phyloP scores from a whole-genome alignment of 225 moss, liverwort and hornwort genomes.

The Straminergon stramineum region DNA sequence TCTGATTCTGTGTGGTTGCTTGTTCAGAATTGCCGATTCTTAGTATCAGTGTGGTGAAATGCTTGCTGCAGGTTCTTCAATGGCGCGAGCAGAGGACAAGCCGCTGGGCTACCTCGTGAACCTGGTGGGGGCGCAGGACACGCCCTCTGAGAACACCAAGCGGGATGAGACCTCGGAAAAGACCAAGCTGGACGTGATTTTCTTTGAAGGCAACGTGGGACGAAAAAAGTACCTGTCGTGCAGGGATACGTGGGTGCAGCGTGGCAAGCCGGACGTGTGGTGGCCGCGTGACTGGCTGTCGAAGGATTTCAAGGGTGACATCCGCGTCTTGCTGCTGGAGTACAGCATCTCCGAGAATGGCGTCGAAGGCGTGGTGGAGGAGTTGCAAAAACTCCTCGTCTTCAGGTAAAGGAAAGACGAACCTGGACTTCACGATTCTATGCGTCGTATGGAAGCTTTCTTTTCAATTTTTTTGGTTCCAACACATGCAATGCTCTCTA shows the following conservation, averaged over 20 bases:
- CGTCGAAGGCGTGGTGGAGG: constrained; percentile 13
- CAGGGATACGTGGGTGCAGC: constrained; percentile 33
- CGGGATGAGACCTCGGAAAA: neutral
- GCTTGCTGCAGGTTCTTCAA: neutral
- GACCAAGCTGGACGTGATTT: constrained; percentile 22
- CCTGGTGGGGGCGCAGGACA: neutral
- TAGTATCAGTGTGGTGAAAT: neutral
- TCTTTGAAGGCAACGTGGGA: constrained; percentile 34
- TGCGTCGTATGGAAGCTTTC: neutral
- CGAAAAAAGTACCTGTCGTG: constrained; percentile 2
- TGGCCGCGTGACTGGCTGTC: constrained; percentile 39
- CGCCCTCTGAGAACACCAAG: neutral
- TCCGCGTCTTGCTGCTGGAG: constrained; percentile 31
- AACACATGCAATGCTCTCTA: neutral
- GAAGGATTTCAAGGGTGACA: neutral
- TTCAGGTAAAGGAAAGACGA: constrained; percentile 1
- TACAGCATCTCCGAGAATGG: constrained; percentile 19
- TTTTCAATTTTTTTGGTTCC: neutral
- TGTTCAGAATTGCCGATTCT: neutral
- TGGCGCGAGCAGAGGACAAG: neutral
- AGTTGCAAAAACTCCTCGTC: constrained; percentile 10
- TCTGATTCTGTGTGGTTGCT: neutral
- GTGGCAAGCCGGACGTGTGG: constrained; percentile 6
- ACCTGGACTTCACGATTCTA: neutral
- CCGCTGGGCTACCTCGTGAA: constrained; percentile 22